Conservation (phyloP, 2,329 filamentous ascomycete species). For the Venturiaceae sp. region DNA sequence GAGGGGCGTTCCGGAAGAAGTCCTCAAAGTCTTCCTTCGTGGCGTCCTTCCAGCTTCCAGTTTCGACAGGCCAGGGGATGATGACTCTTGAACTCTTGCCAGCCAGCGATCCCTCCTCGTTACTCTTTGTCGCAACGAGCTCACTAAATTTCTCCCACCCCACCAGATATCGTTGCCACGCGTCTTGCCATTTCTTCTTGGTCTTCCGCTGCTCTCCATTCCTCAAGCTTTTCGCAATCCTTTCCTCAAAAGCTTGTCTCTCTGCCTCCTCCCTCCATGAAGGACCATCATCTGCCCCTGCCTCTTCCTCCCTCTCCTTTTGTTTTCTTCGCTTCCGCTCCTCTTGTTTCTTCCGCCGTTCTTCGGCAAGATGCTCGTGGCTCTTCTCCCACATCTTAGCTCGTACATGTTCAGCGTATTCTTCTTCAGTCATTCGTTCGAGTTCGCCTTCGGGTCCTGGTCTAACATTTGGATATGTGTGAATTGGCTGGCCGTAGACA, state of each 20-base stretch:
- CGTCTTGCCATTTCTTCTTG: slow-evolving; percentile 43
- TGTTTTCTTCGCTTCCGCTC: slow-evolving; percentile 33
- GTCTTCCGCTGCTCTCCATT: slow-evolving; percentile 55
- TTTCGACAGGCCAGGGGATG: slow-evolving; percentile 66
- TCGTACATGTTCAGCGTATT: slow-evolving; percentile 80
- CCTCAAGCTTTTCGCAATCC: slow-evolving; percentile 60
- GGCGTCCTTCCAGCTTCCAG: slow-evolving; percentile 48
- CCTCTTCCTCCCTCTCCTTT: slow-evolving; percentile 14
- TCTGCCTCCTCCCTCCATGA: slow-evolving; percentile 35
- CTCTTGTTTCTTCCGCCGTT: slow-evolving; percentile 53
- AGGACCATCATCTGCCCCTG: slow-evolving; percentile 27
- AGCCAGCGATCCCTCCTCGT: slow-evolving; percentile 11
- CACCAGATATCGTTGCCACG: slow-evolving; percentile 55
- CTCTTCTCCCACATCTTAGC: slow-evolving; percentile 94
- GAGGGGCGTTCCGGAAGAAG: slow-evolving; percentile 56
- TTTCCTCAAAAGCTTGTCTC: slow-evolving; percentile 40
- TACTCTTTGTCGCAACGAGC: slow-evolving; percentile 7
- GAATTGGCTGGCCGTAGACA: slow-evolving; percentile 93
- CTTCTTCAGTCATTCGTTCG: slow-evolving; percentile 84
- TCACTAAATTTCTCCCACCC: slow-evolving; percentile 51
- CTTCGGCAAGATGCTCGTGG: slow-evolving; percentile 72
- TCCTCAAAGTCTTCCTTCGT: slow-evolving; percentile 50
- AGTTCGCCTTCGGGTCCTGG: slow-evolving; percentile 46
- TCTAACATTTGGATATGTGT: slow-evolving; percentile 58
- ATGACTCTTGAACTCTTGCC: slow-evolving; percentile 19